Evolutionary conservation across 176 grass and related monocot species (phyloP), one percentile per base, ranked within the genome.

Genomic region (Hyparrhenia diplandra): DNA sequence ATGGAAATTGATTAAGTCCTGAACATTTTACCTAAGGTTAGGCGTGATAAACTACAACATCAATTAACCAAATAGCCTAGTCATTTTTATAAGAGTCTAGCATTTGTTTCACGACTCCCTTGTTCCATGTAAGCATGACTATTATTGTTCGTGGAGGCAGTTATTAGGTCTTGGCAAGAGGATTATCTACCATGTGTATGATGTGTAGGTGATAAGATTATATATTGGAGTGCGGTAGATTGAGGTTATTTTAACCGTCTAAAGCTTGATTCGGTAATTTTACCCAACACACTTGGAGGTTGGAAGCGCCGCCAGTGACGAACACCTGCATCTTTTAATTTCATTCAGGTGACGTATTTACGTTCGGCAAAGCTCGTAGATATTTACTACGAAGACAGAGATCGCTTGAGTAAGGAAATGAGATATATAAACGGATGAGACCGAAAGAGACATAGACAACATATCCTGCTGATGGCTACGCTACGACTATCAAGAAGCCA

Each of bases 321-420:
- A 84, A 73, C 32, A 41, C 1, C 59, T 57, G 39, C 17, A 84
- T 75, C 30, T 80, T 80, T 45, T 61, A 40, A 80, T 61, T 18
- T 25, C n/a, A n/a, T n/a, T n/a, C 6, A 73, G 20, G 32, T n/a
- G 40, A 76, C 11, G 58, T 42, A 8, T 60, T 51, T 36, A 61
- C 31, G 74, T 52, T 75, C 11, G 5, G 35, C 74, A 75, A 73
- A 82, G n/a, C 16, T 21, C 13, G 5, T 21, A 80, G 76, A 85
- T 85, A 85, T 85, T 81, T 84, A n/a, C n/a, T n/a, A 1, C 47
- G 23, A 75, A 64, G 87, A 84, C n/a, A 68, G 17, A 60, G 81
- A 80, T 67, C 13, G 41, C 18, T 41, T 35, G 17, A 52, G 6
- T 42, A 13, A 40, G n/a, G n/a, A n/a, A 46, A 62, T 23, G 62